phyloP scores from a whole-genome alignment of 2,329 filamentous ascomycete species.

The Aulographum hederae region DNA sequence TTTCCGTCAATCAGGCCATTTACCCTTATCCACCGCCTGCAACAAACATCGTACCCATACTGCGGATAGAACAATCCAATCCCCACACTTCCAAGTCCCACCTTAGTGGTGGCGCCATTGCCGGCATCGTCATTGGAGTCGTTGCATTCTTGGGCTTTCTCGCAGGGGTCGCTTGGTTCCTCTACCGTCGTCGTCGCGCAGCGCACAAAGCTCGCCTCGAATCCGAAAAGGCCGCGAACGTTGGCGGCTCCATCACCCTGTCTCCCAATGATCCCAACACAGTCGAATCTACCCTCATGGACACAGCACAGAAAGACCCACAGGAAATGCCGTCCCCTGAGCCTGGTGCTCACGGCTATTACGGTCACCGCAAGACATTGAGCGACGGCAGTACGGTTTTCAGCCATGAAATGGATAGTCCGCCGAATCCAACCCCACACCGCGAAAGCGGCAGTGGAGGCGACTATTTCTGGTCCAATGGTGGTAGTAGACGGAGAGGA shows the following conservation, averaged over 20 bases:
- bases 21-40: slow-evolving; percentile 3
- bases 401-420: neutral
- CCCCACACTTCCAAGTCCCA: neutral
- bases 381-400: neutral
- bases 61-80: neutral
- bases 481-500: too few relatives aligned
- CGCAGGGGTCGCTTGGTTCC: neutral
- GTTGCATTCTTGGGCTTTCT: slow-evolving; percentile 3
- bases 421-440: too few relatives aligned
- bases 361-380: neutral
- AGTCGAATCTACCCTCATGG: neutral
- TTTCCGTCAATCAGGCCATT: slow-evolving; percentile 3
- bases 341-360: neutral
- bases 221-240: too few relatives aligned
- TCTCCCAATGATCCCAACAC: too few relatives aligned
- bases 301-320: neutral
- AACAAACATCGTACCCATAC: slow-evolving; percentile 2
- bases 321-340: neutral
- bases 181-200: neutral
- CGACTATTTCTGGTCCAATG: too few relatives aligned
- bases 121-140: slow-evolving; percentile 2
- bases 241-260: too few relatives aligned
- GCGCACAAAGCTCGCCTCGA: neutral
- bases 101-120: slow-evolving; percentile 1
- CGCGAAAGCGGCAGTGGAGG: too few relatives aligned